phyloP scores from a whole-genome alignment of 345 rosid genomes.

The Acer negundo region DNA sequence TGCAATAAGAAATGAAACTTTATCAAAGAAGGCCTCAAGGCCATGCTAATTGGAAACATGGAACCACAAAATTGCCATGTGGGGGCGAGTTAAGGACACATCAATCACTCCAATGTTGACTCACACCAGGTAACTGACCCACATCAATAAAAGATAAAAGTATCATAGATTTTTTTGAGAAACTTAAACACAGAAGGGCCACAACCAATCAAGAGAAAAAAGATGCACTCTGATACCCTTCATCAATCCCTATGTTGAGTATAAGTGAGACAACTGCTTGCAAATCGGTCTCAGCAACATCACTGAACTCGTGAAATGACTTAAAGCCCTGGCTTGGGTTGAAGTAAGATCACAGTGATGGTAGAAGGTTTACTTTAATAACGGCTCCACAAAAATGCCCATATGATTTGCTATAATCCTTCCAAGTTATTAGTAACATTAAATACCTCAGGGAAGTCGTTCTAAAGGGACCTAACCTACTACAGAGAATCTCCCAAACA shows the following conservation, averaged over 20 bases:
- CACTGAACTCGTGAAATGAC: neutral
- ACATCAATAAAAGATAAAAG: neutral
- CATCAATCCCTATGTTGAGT: neutral
- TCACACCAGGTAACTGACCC: neutral
- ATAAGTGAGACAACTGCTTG: neutral
- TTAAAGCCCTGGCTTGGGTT: neutral
- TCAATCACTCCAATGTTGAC: neutral
- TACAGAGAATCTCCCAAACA: neutral
- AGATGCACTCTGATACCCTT: neutral
- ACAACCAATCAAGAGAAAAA: neutral
- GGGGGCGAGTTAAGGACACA: neutral
- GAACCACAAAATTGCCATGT: neutral
- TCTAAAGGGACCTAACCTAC: neutral
- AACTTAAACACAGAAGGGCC: neutral
- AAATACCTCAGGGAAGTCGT: neutral
- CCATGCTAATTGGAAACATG: neutral
- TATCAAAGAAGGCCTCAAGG: neutral
- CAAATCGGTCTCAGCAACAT: neutral
- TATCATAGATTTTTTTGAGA: neutral
- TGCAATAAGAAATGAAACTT: neutral
- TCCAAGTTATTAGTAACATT: neutral
- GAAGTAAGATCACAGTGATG: neutral
- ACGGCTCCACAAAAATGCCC: neutral
- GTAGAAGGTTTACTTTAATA: neutral
- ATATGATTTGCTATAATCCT: slow-evolving; percentile 4